These are phyloP conservation scores for Vaccinium vitisidaea DNA, from an alignment of 148 eudicot genomes.

Conservation along the genomic window DNA sequence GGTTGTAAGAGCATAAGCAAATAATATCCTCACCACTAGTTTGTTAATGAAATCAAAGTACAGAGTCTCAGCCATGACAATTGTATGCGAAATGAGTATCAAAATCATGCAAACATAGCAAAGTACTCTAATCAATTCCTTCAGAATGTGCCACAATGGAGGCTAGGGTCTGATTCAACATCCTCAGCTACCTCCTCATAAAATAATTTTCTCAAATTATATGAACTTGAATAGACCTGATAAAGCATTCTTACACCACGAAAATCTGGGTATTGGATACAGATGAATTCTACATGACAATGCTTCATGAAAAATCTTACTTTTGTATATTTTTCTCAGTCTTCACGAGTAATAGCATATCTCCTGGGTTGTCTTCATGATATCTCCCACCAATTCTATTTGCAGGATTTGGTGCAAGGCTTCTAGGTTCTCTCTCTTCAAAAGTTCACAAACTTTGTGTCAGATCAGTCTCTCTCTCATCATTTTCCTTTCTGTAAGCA, in stretches of 20 bases:
- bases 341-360: not conserved
- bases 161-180: too few species aligned
- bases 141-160: too few species aligned
- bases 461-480: constrained; percentile 20
- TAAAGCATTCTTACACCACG: too few species aligned
- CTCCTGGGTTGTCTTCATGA: not conserved
- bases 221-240: too few species aligned
- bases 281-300: not conserved
- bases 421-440: not conserved
- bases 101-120: not conserved
- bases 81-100: not conserved
- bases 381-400: not conserved
- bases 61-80: not conserved
- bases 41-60: not conserved
- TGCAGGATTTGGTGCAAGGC: not conserved
- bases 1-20: not conserved
- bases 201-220: too few species aligned
- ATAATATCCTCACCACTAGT: not conserved
- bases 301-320: not conserved
- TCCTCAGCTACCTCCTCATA: too few species aligned
- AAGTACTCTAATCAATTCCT: not conserved
- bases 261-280: not conserved
- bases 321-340: not conserved
- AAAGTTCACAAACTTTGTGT: not conserved
- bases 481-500: constrained; percentile 63